Conservation (phyloP, 345 rosid species). For the Gossypium arboreum region DNA sequence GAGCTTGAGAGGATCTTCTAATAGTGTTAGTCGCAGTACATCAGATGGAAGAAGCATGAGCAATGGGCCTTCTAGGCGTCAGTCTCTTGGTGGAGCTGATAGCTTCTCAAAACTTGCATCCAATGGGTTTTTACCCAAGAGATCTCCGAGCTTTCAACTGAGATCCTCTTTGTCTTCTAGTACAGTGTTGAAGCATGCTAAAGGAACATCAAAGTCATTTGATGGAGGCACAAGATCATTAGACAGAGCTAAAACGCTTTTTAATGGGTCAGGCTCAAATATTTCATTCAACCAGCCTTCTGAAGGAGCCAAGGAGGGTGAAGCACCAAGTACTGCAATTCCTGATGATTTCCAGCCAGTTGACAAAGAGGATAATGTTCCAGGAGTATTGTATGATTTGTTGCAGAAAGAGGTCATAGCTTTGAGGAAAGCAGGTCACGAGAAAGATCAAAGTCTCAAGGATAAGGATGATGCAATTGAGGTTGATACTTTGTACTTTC, state of each 20-base stretch:
- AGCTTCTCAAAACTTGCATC: slow-evolving; percentile 56
- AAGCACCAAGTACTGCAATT: slow-evolving; percentile 46
- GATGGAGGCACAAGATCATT: slow-evolving; percentile 90
- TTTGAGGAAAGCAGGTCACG: slow-evolving; percentile 81
- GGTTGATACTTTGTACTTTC: slow-evolving; percentile 36
- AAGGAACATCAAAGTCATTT: slow-evolving; percentile 92
- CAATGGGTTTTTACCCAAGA: slow-evolving; percentile 74
- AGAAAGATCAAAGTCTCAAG: slow-evolving; percentile 92
- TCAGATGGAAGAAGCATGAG: slow-evolving; percentile 66
- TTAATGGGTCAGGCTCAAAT: slow-evolving; percentile 58
- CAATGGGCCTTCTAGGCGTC: slow-evolving; percentile 92
- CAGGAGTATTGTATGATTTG: slow-evolving; percentile 78
- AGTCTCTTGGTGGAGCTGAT: slow-evolving; percentile 88
- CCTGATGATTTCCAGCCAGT: slow-evolving; percentile 42
- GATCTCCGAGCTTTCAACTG: slow-evolving; percentile 55
- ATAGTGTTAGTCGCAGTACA: slow-evolving; percentile 42
- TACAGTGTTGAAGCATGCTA: slow-evolving; percentile 82
- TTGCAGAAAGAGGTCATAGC: slow-evolving; percentile 86
- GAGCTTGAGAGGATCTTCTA: slow-evolving; percentile 72
- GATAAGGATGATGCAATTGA: slow-evolving; percentile 97
- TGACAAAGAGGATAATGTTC: slow-evolving; percentile 60
- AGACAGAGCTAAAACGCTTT: slow-evolving; percentile 61
- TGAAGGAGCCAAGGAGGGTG: slow-evolving; percentile 52
- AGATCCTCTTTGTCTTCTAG: slow-evolving; percentile 64
- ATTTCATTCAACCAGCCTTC: slow-evolving; percentile 67